Conservation (phyloP, 805 yeast genomes). For the Brettanomyces naardenensis region DNA sequence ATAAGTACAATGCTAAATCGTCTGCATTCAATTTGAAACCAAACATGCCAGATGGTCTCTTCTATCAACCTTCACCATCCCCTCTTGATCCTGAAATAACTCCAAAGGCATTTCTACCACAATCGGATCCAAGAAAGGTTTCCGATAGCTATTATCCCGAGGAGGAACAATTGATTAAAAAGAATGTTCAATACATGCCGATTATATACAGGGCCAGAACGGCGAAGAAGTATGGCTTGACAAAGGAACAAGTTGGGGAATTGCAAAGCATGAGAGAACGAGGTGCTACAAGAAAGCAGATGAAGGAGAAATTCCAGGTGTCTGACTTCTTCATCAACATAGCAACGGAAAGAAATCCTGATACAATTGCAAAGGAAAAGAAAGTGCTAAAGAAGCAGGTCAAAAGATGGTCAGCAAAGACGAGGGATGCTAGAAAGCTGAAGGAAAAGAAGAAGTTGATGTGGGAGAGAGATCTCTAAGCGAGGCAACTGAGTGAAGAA, state of each 20-base stretch:
- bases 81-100: constrained; percentile 24
- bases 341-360: constrained; percentile 19
- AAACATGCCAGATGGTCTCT: constrained; percentile 25
- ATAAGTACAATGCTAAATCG: constrained; percentile 28
- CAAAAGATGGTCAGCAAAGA: constrained; percentile 20
- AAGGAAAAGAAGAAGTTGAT: constrained; percentile 14
- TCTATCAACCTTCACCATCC: constrained; percentile 30
- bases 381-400: constrained; percentile 13
- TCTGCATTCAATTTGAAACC: constrained; percentile 30
- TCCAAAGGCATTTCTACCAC: constrained; percentile 29
- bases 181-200: constrained; percentile 24
- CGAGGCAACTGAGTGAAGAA: no score
- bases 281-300: constrained; percentile 24
- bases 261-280: constrained; percentile 23
- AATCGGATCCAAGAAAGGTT: constrained; percentile 21
- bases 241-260: constrained; percentile 18
- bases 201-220: constrained; percentile 13
- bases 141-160: constrained; percentile 23
- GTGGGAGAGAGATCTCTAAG: constrained; percentile 22
- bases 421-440: constrained; percentile 17
- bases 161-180: constrained; percentile 10
- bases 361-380: constrained; percentile 13
- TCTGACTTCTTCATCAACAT: constrained; percentile 25
- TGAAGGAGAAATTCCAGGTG: constrained; percentile 22
- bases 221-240: constrained; percentile 22